Evolutionary conservation across 2,329 filamentous ascomycete species (phyloP).

Genomic region (Mollisia scopiformis): DNA sequence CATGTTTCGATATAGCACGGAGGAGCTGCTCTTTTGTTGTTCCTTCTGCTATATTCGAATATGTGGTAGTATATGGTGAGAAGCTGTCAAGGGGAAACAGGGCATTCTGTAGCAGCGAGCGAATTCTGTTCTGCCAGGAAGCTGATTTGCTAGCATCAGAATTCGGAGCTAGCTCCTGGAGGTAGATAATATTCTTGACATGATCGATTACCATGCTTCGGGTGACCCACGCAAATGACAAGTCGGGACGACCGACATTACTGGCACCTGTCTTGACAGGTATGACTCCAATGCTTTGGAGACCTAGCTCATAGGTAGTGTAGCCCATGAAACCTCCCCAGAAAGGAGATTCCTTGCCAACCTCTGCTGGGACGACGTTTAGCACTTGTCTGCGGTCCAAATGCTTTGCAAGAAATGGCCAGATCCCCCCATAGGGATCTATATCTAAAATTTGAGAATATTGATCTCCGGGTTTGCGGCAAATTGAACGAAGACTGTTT

Average conservation of each 20-base stretch:
- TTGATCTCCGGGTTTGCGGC: background rate
- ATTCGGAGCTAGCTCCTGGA: conserved; percentile 56
- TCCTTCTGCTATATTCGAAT: conserved; percentile 3
- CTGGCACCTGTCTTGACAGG: conserved; percentile 23
- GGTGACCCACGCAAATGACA: conserved; percentile 65
- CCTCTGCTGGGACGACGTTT: conserved; percentile 19
- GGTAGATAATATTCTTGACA: conserved; percentile 52
- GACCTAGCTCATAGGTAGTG: conserved; percentile 68
- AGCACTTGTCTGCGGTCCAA: conserved; percentile 43
- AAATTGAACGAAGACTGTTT: conserved; percentile 24
- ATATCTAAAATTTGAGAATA: background rate
- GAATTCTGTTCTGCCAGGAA: background rate
- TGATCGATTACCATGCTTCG: conserved; percentile 69
- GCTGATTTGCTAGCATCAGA: conserved; percentile 18
- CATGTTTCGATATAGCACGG: background rate
- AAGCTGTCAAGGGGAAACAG: conserved; percentile 8
- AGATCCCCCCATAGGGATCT: conserved; percentile 31
- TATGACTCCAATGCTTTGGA: conserved; percentile 52
- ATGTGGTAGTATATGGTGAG: background rate
- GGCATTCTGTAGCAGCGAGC: conserved; percentile 5
- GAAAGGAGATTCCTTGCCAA: conserved; percentile 53
- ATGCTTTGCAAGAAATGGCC: conserved; percentile 38
- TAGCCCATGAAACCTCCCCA: conserved; percentile 73
- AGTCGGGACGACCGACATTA: conserved; percentile 50
- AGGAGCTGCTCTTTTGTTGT: background rate